Conservation (phyloP, 208 protist species). For the Acanthamoeba sp. region DNA sequence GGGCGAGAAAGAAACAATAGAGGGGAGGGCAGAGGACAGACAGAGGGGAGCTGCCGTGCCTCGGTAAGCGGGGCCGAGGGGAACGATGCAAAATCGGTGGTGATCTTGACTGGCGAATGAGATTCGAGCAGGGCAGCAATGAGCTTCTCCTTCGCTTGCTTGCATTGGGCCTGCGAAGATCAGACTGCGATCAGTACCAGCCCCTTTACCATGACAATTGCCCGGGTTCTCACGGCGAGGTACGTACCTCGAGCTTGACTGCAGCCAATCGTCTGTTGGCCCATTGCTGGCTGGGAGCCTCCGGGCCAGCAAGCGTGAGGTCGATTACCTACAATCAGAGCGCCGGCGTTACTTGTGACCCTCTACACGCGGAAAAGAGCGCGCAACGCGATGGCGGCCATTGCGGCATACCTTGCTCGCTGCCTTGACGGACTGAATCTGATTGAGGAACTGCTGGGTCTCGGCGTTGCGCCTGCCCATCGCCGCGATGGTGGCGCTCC, state of each 20-base stretch:
- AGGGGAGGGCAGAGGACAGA: too few species aligned
- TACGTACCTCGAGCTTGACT: background rate
- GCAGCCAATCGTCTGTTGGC: conserved; percentile 43
- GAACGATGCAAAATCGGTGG: conserved; percentile 54
- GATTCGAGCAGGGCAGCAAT: conserved; percentile 8
- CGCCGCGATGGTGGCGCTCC: background rate
- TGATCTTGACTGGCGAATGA: background rate
- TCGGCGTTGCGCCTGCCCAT: conserved; percentile 13
- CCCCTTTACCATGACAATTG: background rate
- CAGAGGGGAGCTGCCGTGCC: background rate
- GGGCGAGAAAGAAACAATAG: too few species aligned
- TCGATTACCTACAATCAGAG: conserved; percentile 13
- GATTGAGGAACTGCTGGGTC: background rate
- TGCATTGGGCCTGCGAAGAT: conserved; percentile 13
- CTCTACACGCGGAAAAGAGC: background rate
- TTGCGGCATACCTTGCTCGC: background rate
- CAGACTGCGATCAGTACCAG: too few species aligned
- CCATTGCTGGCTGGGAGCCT: conserved; percentile 31
- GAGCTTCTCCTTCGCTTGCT: conserved; percentile 55
- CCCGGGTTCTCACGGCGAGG: background rate
- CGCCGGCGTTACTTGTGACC: background rate
- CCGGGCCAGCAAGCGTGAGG: background rate
- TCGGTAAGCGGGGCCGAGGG: conserved; percentile 25
- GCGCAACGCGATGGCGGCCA: too few species aligned
- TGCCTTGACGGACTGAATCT: conserved; percentile 38